Evolutionary conservation across 345 rosid genomes (phyloP), one percentile per base, ranked within the genome.

Genomic region (Eucalyptus camaldulensis): DNA sequence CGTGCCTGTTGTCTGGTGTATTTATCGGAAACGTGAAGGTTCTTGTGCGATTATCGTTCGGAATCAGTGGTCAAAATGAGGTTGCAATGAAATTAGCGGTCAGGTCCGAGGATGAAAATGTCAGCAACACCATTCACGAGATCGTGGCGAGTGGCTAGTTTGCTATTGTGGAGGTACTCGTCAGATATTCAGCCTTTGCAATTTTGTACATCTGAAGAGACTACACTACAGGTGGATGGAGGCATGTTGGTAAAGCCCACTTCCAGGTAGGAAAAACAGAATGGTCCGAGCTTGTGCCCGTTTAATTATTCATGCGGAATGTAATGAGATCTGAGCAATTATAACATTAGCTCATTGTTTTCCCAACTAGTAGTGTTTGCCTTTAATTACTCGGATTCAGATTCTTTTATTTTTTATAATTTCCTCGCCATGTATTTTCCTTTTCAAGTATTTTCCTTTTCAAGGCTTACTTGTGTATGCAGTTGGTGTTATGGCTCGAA

Each of bases 71-170:
- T 87, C 91, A 95, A 49, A 98, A 93, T 92, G 99, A 96, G 31
- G 96, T 98, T 33, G 98, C 98, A 7, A 98, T 98, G 99, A 98
- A 98, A 92, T 92, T 98, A 76, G 92, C 95, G 6, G 99, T 96
- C 69, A 94, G 99, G 94, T 95, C 99, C 0, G 98, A 97, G 62
- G 98, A 97, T 80, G 94, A 91, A 91, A 92, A 93, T 40, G 94
- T 98, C 90, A 95, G 97, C 47, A 96, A 94, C 86, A 94, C 95
- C 89, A 96, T 98, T 89, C 99, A 98, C 81, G 99, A 96, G 88
- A 95, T 97, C 88, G 97, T 98, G 80, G 95, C 96, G 7, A 93
- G 95, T 92, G 98, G 99, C 92, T 97, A 76, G 83, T 76, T 33
- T 37, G 47, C 47, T 76, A 10, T 76, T 21, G 83, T 21, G 47